A percentile compares a stretch with the other conserved stretches of the same genome.
Evolutionary conservation across 2,329 filamentous ascomycete species (phyloP).

Genomic region (Periconia macrospinosa): DNA sequence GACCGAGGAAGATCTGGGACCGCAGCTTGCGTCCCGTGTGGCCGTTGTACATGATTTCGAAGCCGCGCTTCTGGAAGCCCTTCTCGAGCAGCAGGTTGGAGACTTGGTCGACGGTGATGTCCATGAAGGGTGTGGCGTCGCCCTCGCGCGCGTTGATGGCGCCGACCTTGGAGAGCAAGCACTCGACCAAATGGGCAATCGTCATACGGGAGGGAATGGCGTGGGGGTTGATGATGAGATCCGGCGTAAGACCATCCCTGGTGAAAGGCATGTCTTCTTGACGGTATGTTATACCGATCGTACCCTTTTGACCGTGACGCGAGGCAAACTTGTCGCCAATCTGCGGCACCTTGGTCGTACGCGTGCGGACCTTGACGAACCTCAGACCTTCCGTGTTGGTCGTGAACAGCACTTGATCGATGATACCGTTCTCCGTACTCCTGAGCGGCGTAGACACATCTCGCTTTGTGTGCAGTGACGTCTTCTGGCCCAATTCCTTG

Average conservation of each 20-base stretch:
- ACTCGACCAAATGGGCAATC: conserved; percentile 99
- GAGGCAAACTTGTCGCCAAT: conserved; percentile 99
- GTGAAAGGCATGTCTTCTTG: conserved; percentile 99
- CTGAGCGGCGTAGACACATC: conserved; percentile 94
- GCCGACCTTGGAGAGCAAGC: conserved; percentile 93
- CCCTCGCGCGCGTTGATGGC: conserved; percentile 93
- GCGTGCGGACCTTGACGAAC: conserved; percentile 95
- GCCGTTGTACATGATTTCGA: conserved; percentile 98
- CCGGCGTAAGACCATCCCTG: conserved; percentile 84
- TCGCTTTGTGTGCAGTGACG: conserved; percentile 85
- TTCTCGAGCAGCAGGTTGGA: conserved; percentile 83
- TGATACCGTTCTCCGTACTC: conserved; percentile 94
- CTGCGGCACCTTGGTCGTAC: conserved; percentile 96
- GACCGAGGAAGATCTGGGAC: conserved; percentile 93
- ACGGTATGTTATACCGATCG: conserved; percentile 96
- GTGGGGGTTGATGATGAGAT: conserved; percentile 98
- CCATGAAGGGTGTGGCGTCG: conserved; percentile 96
- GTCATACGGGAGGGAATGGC: conserved; percentile 99
- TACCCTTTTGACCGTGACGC: conserved; percentile 98
- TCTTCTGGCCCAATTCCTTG: conserved; percentile 90
- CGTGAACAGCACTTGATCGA: conserved; percentile 90
- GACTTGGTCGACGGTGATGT: conserved; percentile 93
- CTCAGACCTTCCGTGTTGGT: conserved; percentile 93
- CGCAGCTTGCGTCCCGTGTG: conserved; percentile 93
- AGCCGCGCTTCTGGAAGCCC: conserved; percentile 95